Evolutionary conservation across 345 rosid species (phyloP), one percentile per base, ranked within the genome.

Genomic region (Gossypium longicalyx): DNA sequence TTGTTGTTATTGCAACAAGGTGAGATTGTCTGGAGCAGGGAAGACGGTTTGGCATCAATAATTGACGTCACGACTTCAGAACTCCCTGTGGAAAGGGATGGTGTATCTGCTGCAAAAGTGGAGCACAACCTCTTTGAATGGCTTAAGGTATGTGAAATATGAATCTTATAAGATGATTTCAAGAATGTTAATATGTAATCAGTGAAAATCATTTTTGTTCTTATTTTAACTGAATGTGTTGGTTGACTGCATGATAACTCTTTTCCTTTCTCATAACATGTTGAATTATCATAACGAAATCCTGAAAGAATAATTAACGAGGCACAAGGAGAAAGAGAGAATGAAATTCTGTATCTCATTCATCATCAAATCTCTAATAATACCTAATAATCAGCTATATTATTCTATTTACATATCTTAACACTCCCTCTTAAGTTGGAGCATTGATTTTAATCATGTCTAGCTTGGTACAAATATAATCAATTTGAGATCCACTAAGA

Each of bases 81-180:
- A 61, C 44, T 61, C 65, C 65, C 65, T 61, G 11, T 61, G 65
- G 65, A 27, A 29, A 61, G 19, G 43, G 65, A 25, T 60, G 64
- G 64, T 27, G 64, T 60, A 60, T 60, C 64, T 77, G 98, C 92
- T 29, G 90, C 97, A 70, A 86, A 91, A 86, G 98, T 91, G 82
- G 98, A 95, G 83, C 90, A 91, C 56, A 95, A 83, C 74, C 94
- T 91, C 74, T 80, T 93, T 74, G 98, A 95, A 75, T 95, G 99
- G 99, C 98, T 93, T 74, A 85, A 89, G 98, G 99, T 95, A 85
- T 66, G 41, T 34, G 77, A 22, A 29, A n/a, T 29, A 12, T 58
- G 64, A 51, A 54, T 44, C 23, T 54, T 54, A 6, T 2, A 66
- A 78, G 48, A 41, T 47, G 51, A 54, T 77, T n/a, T 59, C 43